Percentiles rank a stretch among this genome's conserved stretches.
Conservation (phyloP, 176 grass and related monocot genomes). For the Alloteropsis semialata region DNA sequence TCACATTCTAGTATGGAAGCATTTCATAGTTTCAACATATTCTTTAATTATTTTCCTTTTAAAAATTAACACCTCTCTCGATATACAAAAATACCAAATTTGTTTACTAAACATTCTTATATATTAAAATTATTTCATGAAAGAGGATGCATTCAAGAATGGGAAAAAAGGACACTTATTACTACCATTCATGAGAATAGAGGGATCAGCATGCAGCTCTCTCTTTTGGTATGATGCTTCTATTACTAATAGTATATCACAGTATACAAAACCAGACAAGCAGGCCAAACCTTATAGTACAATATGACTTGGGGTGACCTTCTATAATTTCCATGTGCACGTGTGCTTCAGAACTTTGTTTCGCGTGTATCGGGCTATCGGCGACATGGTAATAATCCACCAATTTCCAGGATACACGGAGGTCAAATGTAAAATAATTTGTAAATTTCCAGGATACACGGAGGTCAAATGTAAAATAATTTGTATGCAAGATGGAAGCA, state of each 20-base stretch:
- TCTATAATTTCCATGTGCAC: background rate
- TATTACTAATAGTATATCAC: background rate
- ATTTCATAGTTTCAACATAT: background rate
- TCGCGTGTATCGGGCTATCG: background rate
- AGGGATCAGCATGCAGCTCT: conserved; percentile 1
- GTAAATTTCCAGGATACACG: background rate
- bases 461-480: background rate
- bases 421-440: too few species aligned
- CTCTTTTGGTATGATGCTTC: background rate
- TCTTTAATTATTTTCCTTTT: background rate
- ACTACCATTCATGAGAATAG: background rate
- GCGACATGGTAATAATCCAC: background rate
- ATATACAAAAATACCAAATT: background rate
- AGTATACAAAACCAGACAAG: background rate
- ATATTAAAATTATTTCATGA: background rate
- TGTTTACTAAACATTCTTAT: background rate
- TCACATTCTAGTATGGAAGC: background rate
- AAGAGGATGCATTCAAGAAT: background rate
- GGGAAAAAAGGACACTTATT: background rate
- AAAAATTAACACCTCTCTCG: background rate
- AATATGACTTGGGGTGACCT: background rate
- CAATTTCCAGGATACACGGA: background rate
- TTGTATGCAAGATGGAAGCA: background rate
- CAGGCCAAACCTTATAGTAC: background rate
- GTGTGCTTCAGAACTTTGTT: background rate